Percentiles rank a stretch among this genome's conserved stretches.
Conservation (phyloP, 441 rosid species). For the Francoa sonchifolia region DNA sequence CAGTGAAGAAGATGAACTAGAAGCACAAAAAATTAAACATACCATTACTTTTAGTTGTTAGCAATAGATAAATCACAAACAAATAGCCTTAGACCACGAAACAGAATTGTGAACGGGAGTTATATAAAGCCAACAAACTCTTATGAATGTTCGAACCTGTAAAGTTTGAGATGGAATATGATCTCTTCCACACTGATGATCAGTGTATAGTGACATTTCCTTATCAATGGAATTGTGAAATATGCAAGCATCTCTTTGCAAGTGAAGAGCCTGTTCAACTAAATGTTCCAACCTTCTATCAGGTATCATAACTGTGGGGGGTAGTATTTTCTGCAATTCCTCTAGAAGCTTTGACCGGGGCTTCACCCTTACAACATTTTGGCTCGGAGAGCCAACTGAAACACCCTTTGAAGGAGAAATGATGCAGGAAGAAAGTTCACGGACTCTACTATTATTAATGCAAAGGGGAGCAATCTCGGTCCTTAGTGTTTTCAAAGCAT, state of each 20-base stretch:
- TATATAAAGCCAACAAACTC: constrained; percentile 1
- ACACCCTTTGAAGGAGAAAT: constrained; percentile 21
- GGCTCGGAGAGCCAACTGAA: constrained; percentile 17
- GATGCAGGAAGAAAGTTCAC: constrained; percentile 34
- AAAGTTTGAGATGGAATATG: constrained; percentile 53
- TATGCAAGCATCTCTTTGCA: constrained; percentile 37
- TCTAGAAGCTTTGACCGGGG: constrained; percentile 36
- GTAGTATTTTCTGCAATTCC: constrained; percentile 48
- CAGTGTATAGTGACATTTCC: constrained; percentile 48
- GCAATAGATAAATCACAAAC: background rate
- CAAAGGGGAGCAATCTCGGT: constrained; percentile 45
- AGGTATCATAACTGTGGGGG: constrained; percentile 40
- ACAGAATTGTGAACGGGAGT: too few relatives aligned
- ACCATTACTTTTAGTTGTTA: too few relatives aligned
- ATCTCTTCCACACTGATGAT: constrained; percentile 50
- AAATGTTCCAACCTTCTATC: constrained; percentile 59
- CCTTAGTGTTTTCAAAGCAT: constrained; percentile 45
- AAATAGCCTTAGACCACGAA: background rate
- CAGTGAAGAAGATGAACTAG: too few relatives aligned
- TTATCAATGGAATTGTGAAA: constrained; percentile 44
- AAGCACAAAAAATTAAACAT: too few relatives aligned
- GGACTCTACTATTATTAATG: constrained; percentile 20
- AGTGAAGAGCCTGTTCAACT: constrained; percentile 45
- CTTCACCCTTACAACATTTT: constrained; percentile 17
- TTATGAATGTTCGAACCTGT: constrained; percentile 38